Conservation (phyloP, 2,329 filamentous ascomycete genomes). For the Venturia nashicola region DNA sequence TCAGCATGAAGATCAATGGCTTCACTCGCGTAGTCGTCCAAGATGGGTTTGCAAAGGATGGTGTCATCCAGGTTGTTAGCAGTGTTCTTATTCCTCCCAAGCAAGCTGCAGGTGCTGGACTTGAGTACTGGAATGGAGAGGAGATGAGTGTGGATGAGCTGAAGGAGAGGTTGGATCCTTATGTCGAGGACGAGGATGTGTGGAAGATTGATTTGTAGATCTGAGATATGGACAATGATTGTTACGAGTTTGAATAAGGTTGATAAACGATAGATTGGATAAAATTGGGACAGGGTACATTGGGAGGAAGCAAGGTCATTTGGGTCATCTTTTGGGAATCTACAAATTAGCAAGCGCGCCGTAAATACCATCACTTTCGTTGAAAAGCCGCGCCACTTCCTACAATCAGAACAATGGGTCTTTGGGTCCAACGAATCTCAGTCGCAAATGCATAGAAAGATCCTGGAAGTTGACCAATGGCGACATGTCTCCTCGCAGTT, state of each 20-base stretch:
- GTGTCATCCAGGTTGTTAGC: conserved; percentile 67
- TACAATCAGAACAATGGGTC: too few relatives aligned
- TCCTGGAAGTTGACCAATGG: too few relatives aligned
- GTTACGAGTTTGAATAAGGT: background rate
- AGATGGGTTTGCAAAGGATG: conserved; percentile 64
- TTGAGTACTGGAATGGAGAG: conserved; percentile 28
- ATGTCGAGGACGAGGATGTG: conserved; percentile 3
- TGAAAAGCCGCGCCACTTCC: background rate
- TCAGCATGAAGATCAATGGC: conserved; percentile 64
- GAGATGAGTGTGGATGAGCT: conserved; percentile 49
- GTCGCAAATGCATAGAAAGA: too few relatives aligned
- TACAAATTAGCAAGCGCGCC: background rate
- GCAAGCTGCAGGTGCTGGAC: conserved; percentile 21
- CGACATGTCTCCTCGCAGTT: too few relatives aligned
- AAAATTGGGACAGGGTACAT: background rate
- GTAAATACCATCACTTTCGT: conserved; percentile 4
- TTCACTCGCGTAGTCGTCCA: conserved; percentile 51
- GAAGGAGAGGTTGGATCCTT: conserved; percentile 22
- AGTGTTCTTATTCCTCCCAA: conserved; percentile 67
- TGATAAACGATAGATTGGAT: background rate
- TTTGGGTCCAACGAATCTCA: too few relatives aligned
- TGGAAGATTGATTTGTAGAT: conserved; percentile 6
- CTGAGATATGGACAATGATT: background rate
- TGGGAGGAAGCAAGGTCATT: background rate
- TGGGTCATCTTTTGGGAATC: background rate